Evolutionary conservation across 179 eudicot genomes (phyloP).

Genomic region (Beta macrorhiza): DNA sequence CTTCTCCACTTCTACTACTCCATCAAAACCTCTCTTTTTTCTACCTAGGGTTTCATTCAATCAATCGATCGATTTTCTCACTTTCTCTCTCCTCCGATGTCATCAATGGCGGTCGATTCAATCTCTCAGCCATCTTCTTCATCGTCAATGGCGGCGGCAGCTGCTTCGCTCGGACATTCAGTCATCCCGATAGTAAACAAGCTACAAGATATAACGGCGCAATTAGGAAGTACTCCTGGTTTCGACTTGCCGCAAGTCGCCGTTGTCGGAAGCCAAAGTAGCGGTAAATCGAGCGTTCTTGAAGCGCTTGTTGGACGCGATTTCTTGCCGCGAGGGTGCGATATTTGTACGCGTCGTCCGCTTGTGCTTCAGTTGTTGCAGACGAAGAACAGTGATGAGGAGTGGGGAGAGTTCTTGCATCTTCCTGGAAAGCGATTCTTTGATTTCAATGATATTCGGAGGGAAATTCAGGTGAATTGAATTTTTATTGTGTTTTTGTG

Average conservation of each 20-base stretch:
- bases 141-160: conserved; percentile 17
- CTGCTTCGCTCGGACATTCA: conserved; percentile 50
- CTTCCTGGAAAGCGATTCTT: conserved; percentile 57
- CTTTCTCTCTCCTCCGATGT: conserved; percentile 1
- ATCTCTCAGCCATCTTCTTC: conserved; percentile 23
- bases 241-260: conserved; percentile 80
- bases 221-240: conserved; percentile 49
- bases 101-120: conserved; percentile 38
- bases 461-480: conserved; percentile 64
- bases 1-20: conserved; percentile 1
- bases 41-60: conserved; percentile 27
- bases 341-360: conserved; percentile 83
- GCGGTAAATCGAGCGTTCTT: conserved; percentile 76
- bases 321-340: conserved; percentile 70
- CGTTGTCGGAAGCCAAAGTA: conserved; percentile 82
- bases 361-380: conserved; percentile 71
- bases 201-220: conserved; percentile 82
- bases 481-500: background rate
- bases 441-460: conserved; percentile 70
- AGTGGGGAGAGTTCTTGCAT: conserved; percentile 92
- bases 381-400: conserved; percentile 59
- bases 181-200: conserved; percentile 76
- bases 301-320: conserved; percentile 85
- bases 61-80: conserved; percentile 7
- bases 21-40: conserved; percentile 5